A percentile compares a stretch with the other conserved stretches of the same genome.
These are phyloP conservation scores for Globisporangium rhizosaccharum DNA, from an alignment of 352 stramenopile species.

Conservation along the genomic window DNA sequence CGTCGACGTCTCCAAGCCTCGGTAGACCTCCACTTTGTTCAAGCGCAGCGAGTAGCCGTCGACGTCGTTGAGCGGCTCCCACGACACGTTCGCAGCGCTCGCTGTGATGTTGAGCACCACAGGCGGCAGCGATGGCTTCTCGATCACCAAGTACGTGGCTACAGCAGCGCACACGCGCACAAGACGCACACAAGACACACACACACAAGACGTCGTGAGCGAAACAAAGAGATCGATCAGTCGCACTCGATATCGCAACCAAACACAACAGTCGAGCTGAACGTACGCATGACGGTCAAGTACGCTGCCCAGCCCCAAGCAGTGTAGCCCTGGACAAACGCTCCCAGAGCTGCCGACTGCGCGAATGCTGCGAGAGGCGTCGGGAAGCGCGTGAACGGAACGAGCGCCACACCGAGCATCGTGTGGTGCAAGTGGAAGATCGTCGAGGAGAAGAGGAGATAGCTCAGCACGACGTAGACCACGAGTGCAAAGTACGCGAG, in stretches of 20 bases:
- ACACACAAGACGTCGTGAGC: background rate
- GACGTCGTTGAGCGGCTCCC: slow-evolving; percentile 40
- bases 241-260: background rate
- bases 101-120: slow-evolving; percentile 38
- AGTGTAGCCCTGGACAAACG: slow-evolving; percentile 70
- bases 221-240: no score
- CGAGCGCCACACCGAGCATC: slow-evolving; percentile 53
- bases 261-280: background rate
- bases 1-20: slow-evolving; percentile 35
- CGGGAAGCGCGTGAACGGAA: slow-evolving; percentile 70
- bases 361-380: slow-evolving; percentile 43
- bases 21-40: slow-evolving; percentile 74
- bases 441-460: slow-evolving; percentile 49
- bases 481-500: slow-evolving; percentile 30
- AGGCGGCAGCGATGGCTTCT: slow-evolving; percentile 22
- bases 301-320: slow-evolving; percentile 73
- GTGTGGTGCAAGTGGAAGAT: slow-evolving; percentile 73
- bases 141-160: slow-evolving; percentile 68
- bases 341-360: slow-evolving; percentile 47
- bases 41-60: slow-evolving; percentile 68
- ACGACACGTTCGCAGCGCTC: slow-evolving; percentile 34
- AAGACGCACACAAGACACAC: background rate
- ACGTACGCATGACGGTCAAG: slow-evolving; percentile 58
- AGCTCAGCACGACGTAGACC: slow-evolving; percentile 35
- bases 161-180: background rate